These are phyloP conservation scores for Penstemon eatonii DNA, from an alignment of 257 asterid genomes.

Conservation along the genomic window DNA sequence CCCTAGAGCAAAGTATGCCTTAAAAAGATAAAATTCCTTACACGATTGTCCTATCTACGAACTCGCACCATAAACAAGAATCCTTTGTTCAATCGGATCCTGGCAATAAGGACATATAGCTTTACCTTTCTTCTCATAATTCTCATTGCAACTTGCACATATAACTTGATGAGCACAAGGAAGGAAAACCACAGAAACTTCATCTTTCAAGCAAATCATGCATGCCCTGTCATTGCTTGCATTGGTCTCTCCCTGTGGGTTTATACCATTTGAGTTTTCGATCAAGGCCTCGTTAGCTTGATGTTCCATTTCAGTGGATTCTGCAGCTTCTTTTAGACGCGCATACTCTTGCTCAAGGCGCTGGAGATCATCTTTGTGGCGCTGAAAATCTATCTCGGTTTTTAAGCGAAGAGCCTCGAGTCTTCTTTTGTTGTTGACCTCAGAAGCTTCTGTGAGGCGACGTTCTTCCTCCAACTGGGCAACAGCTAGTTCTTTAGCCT, in stretches of 20 bases:
- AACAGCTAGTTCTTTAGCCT: slow-evolving; percentile 55
- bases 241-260: slow-evolving; percentile 50
- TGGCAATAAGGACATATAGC: slow-evolving; percentile 70
- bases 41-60: slow-evolving; percentile 36
- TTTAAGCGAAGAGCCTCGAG: too few relatives aligned
- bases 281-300: slow-evolving; percentile 31
- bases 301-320: too few relatives aligned
- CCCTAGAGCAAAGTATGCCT: too few relatives aligned
- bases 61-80: slow-evolving; percentile 76
- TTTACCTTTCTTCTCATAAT: slow-evolving; percentile 65
- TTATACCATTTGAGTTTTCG: slow-evolving; percentile 44
- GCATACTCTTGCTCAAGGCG: too few relatives aligned
- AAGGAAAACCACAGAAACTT: slow-evolving; percentile 86
- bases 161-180: slow-evolving; percentile 91
- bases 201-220: slow-evolving; percentile 76
- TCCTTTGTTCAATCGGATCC: slow-evolving; percentile 75
- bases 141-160: slow-evolving; percentile 77
- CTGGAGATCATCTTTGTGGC: too few relatives aligned
- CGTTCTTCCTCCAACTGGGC: slow-evolving; percentile 50
- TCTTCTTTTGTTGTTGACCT: too few relatives aligned
- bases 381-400: too few relatives aligned
- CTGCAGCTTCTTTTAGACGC: slow-evolving; percentile 36
- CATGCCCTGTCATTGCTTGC: slow-evolving; percentile 64
- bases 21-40: neutral
- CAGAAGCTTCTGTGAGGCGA: slow-evolving; percentile 21